phyloP scores from a whole-genome alignment of 2,329 filamentous ascomycete genomes.

The Massarina eburnea region DNA sequence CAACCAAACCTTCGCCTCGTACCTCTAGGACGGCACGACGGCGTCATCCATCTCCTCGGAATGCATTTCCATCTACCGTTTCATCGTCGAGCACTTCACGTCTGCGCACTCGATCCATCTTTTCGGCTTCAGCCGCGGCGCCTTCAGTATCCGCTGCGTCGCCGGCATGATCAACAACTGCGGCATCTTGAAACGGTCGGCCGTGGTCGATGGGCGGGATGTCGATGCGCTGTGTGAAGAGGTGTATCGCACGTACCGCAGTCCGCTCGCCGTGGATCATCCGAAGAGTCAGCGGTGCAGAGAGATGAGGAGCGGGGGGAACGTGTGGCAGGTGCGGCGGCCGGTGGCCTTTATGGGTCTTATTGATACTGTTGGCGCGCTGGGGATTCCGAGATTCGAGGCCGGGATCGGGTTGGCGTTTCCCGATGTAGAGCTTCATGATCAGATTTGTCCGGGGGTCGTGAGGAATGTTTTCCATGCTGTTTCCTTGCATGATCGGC shows the following conservation, averaged over 20 bases:
- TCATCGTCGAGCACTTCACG: slow-evolving; percentile 39
- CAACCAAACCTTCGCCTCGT: slow-evolving; percentile 38
- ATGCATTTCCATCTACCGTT: slow-evolving; percentile 38
- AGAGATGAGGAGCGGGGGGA: slow-evolving; percentile 15
- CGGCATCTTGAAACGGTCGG: slow-evolving; percentile 36
- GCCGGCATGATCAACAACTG: slow-evolving; percentile 49
- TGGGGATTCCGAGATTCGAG: too few species aligned
- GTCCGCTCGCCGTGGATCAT: slow-evolving; percentile 27
- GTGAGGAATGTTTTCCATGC: slow-evolving; percentile 40
- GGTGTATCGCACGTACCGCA: slow-evolving; percentile 37
- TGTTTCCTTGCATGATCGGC: slow-evolving; percentile 34
- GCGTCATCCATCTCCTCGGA: slow-evolving; percentile 39
- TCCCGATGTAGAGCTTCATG: too few species aligned
- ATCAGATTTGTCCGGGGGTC: too few species aligned
- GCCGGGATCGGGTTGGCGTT: too few species aligned
- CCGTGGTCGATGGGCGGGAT: slow-evolving; percentile 15
- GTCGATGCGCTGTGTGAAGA: slow-evolving; percentile 30
- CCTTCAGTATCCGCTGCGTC: slow-evolving; percentile 48
- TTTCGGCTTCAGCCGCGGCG: slow-evolving; percentile 50
- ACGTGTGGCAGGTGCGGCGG: too few species aligned
- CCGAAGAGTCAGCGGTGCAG: slow-evolving; percentile 26
- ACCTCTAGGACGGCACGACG: slow-evolving; percentile 41
- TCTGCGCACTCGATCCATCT: slow-evolving; percentile 47
- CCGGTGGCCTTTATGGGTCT: too few species aligned
- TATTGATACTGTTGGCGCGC: too few species aligned